These are phyloP conservation scores for Endothia cerciana DNA, from an alignment of 2,329 filamentous ascomycete species.

Conservation along the genomic window DNA sequence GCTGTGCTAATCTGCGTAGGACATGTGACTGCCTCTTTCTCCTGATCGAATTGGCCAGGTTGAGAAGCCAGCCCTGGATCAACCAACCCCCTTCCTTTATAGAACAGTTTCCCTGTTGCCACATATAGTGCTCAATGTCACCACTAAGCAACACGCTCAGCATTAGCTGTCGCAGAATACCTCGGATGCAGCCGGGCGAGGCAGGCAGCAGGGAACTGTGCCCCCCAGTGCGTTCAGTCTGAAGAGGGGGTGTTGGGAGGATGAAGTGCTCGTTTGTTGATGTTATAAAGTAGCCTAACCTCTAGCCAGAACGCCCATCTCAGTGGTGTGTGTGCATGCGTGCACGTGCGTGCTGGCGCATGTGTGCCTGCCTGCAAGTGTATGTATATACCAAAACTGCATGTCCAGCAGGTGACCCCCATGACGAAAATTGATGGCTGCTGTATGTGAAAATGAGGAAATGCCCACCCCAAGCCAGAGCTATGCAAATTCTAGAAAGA, in stretches of 20 bases:
- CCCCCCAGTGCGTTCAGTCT: background rate
- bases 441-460: conserved; percentile 13
- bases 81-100: no score
- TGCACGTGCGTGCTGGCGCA: background rate
- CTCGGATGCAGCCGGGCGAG: no score
- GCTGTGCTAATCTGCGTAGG: no score
- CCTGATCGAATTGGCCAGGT: no score
- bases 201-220: background rate
- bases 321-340: background rate
- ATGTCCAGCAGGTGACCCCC: background rate
- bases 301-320: conserved; percentile 18
- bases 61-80: no score
- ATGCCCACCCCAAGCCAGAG: conserved; percentile 21
- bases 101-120: no score
- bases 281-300: background rate
- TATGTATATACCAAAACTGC: background rate
- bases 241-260: background rate
- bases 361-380: background rate
- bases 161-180: no score
- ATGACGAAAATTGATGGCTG: conserved; percentile 5
- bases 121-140: no score
- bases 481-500: conserved; percentile 23
- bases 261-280: background rate
- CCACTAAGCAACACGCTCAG: no score
- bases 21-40: no score